Evolutionary conservation across 495 filamentous ascomycete species (phyloP).

Genomic region (Penicillium canariense): DNA sequence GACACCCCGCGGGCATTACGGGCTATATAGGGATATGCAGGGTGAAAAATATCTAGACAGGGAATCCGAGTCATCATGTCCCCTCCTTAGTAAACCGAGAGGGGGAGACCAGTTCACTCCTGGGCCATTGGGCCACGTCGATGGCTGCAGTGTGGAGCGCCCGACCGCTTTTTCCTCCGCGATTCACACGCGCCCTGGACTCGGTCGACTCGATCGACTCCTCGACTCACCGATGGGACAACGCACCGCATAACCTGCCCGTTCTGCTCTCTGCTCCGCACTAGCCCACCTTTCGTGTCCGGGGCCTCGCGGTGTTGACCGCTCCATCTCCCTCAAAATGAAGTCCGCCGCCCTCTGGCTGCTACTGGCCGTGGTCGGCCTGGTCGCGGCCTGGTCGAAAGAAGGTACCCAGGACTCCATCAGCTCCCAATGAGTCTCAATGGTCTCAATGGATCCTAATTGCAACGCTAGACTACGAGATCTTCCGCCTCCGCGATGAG

Average conservation of each 20-base stretch:
- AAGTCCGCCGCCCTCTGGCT: slow-evolving; percentile 34
- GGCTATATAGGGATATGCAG: no score
- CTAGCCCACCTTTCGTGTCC: background rate
- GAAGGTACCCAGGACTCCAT: slow-evolving; percentile 62
- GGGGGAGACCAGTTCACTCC: background rate
- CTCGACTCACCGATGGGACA: background rate
- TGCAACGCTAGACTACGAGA: slow-evolving; percentile 75
- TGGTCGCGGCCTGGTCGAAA: slow-evolving; percentile 76
- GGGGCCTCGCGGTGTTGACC: slow-evolving; percentile 28
- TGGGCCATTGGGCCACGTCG: slow-evolving; percentile 29
- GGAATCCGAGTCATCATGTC: slow-evolving; percentile 8
- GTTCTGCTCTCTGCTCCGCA: background rate
- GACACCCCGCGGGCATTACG: no score
- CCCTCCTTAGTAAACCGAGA: slow-evolving; percentile 5
- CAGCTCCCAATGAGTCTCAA: no score
- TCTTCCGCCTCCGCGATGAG: slow-evolving; percentile 91
- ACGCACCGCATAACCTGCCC: background rate
- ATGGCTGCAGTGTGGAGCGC: slow-evolving; percentile 5
- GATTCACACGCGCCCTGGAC: no score
- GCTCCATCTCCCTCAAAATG: slow-evolving; percentile 34
- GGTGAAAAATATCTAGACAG: no score
- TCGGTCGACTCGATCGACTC: background rate
- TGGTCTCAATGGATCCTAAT: background rate
- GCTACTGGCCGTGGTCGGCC: slow-evolving; percentile 44
- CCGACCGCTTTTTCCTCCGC: slow-evolving; percentile 22